A percentile compares a stretch with the other conserved stretches of the same genome.
phyloP scores from a whole-genome alignment of 2,329 filamentous ascomycete species.

The Hyphodiscus sp. region DNA sequence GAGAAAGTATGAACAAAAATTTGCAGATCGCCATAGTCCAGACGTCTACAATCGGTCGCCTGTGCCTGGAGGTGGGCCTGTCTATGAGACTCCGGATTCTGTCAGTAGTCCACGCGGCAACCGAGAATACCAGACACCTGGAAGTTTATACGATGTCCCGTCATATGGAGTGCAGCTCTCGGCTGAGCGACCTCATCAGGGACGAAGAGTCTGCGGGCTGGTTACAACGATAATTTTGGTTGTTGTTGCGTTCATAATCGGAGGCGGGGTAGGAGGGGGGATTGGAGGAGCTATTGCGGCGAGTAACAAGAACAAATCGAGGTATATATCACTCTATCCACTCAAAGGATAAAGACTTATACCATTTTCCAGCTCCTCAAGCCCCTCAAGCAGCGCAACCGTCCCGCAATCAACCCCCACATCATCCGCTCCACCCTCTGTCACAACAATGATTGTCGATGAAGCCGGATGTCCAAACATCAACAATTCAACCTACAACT shows the following conservation, averaged over 20 bases:
- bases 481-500: constrained; percentile 12
- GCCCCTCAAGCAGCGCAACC: not conserved
- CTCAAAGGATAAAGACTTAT: too few relatives aligned
- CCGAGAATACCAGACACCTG: not conserved
- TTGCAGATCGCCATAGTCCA: not conserved
- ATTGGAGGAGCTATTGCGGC: constrained; percentile 11
- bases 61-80: not conserved
- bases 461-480: constrained; percentile 16
- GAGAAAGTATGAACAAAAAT: not conserved
- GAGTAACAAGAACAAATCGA: constrained; percentile 9
- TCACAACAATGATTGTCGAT: constrained; percentile 13
- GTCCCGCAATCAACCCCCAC: constrained; percentile 3
- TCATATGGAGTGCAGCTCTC: not conserved
- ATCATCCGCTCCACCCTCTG: not conserved
- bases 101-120: not conserved
- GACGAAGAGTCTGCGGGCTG: not conserved
- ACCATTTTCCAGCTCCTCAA: not conserved
- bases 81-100: not conserved
- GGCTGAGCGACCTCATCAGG: not conserved
- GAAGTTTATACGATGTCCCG: not conserved
- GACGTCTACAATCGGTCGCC: too few relatives aligned
- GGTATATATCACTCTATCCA: not conserved
- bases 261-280: constrained; percentile 5
- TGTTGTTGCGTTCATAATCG: constrained; percentile 2
- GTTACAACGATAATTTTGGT: constrained; percentile 1